Evolutionary conservation across 345 rosid species (phyloP), one percentile per base, ranked within the genome.

Genomic region (Populus pruinosa): DNA sequence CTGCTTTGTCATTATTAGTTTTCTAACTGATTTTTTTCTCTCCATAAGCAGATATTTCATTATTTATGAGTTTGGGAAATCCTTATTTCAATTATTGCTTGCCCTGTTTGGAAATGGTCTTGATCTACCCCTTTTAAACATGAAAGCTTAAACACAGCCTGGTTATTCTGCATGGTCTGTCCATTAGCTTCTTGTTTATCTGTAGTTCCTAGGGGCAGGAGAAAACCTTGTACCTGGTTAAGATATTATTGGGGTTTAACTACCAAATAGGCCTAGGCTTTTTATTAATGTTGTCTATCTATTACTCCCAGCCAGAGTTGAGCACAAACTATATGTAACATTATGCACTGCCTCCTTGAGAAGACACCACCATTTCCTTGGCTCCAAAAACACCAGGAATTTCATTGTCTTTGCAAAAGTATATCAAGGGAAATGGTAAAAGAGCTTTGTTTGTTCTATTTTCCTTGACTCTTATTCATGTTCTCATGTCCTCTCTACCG

Each of bases 401-500:
- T 62, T 44, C 65, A 35, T 56, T 69, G 71, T 79, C 69, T 61
- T 62, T n/a, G 25, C 33, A 44, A 21, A 16, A 50, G 53, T 64
- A 66, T 36, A 56, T 31, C 27, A 85, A 85, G 88, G 76, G 33
- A 73, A 59, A 73, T 70, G 39, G 72, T 53, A 77, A 20, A 3
- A 78, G 73, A 72, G 68, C 80, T 56, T 44, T 83, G 72, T 41
- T 59, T 70, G 66, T 66, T 77, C 56, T 79, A 38, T 71, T 81
- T 36, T 73, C 77, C 49, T 62, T 87, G 38, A 62, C 80, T 75
- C 70, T 86, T 44, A 14, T 82, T 56, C 56, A 72, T 73, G 50
- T 83, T 66, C 78, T 86, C 39, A 35, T 75, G 35, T 74, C 41
- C 70, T 82, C 85, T 67, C 77, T 72, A 25, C 33, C 67, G 18